Conservation (phyloP, 371 early-diverging fungal genomes). For the Mucor indicus region DNA sequence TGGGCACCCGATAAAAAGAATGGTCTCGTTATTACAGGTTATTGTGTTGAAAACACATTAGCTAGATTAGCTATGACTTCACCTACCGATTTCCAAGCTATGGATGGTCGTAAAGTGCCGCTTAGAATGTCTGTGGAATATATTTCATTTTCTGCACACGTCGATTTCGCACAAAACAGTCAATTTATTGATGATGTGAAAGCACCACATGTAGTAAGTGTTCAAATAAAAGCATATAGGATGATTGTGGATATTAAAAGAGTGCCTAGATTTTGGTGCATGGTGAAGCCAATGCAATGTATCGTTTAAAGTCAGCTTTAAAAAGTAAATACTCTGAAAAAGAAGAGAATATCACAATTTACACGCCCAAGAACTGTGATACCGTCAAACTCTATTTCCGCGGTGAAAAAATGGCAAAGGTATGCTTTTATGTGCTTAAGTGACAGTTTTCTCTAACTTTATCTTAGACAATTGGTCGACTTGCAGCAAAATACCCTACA, state of each 20-base stretch:
- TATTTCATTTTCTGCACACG: slow-evolving; percentile 99
- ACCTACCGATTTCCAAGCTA: slow-evolving; percentile 90
- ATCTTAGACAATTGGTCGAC: slow-evolving; percentile 75
- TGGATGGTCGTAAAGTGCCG: slow-evolving; percentile 87
- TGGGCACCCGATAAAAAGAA: slow-evolving; percentile 98
- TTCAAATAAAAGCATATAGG: too few relatives aligned
- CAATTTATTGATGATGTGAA: slow-evolving; percentile 98
- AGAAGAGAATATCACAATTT: slow-evolving; percentile 82
- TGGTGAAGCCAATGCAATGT: slow-evolving; percentile 99
- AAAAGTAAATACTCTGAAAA: slow-evolving; percentile 81
- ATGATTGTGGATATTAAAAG: too few relatives aligned
- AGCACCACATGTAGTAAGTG: slow-evolving; percentile 87
- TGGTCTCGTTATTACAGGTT: slow-evolving; percentile 98
- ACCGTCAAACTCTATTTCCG: slow-evolving; percentile 90
- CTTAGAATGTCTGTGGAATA: slow-evolving; percentile 94
- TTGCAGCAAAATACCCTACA: slow-evolving; percentile 72
- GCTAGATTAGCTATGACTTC: slow-evolving; percentile 97
- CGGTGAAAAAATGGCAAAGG: slow-evolving; percentile 93
- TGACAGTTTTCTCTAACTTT: background rate
- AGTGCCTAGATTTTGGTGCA: slow-evolving; percentile 91
- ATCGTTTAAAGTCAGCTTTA: slow-evolving; percentile 90
- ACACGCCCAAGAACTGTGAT: slow-evolving; percentile 95
- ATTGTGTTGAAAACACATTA: slow-evolving; percentile 98
- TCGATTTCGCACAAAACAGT: slow-evolving; percentile 98
- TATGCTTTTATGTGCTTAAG: too few relatives aligned